A percentile compares a stretch with the other conserved stretches of the same genome.
These are phyloP conservation scores for Pseudonectria foliicola DNA, from an alignment of 2,329 filamentous ascomycete genomes.

Conservation along the genomic window DNA sequence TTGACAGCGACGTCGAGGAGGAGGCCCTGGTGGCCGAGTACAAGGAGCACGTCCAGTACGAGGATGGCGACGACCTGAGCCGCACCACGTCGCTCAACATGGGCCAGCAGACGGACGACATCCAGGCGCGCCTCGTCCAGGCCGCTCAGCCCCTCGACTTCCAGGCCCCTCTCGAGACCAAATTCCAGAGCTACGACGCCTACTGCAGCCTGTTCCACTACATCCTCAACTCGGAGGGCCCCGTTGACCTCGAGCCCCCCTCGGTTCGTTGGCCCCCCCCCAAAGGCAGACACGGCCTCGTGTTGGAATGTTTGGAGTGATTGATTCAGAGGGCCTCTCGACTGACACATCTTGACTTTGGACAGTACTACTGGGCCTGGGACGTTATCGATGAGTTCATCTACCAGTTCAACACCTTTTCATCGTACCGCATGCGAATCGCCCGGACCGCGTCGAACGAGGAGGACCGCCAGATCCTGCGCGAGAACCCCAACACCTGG, in stretches of 20 bases:
- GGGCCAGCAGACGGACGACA: slow-evolving; percentile 75
- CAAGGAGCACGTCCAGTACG: slow-evolving; percentile 91
- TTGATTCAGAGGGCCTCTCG: slow-evolving; percentile 7
- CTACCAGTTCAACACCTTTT: slow-evolving; percentile 99
- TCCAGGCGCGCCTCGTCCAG: slow-evolving; percentile 84
- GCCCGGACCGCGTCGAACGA: slow-evolving; percentile 77
- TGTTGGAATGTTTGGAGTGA: too few relatives aligned
- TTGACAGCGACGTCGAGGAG: slow-evolving; percentile 93
- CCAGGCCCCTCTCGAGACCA: slow-evolving; percentile 89
- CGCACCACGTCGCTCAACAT: slow-evolving; percentile 62
- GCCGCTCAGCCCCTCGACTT: slow-evolving; percentile 95
- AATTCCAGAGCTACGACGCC: slow-evolving; percentile 98
- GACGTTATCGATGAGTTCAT: slow-evolving; percentile 99
- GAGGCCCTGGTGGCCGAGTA: slow-evolving; percentile 94
- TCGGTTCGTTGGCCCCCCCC: slow-evolving; percentile 64
- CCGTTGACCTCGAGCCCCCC: slow-evolving; percentile 91
- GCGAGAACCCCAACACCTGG: slow-evolving; percentile 98
- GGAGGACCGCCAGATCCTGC: slow-evolving; percentile 84
- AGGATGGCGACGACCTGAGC: slow-evolving; percentile 77
- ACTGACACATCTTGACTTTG: slow-evolving; percentile 11
- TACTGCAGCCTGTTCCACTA: slow-evolving; percentile 99
- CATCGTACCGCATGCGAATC: slow-evolving; percentile 87
- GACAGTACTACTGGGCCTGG: slow-evolving; percentile 98
- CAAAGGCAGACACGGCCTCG: not conserved
- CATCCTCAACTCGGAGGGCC: slow-evolving; percentile 98